Evolutionary conservation across 2,329 filamentous ascomycete species (phyloP).

Genomic region (Macroventuria anomochaeta): DNA sequence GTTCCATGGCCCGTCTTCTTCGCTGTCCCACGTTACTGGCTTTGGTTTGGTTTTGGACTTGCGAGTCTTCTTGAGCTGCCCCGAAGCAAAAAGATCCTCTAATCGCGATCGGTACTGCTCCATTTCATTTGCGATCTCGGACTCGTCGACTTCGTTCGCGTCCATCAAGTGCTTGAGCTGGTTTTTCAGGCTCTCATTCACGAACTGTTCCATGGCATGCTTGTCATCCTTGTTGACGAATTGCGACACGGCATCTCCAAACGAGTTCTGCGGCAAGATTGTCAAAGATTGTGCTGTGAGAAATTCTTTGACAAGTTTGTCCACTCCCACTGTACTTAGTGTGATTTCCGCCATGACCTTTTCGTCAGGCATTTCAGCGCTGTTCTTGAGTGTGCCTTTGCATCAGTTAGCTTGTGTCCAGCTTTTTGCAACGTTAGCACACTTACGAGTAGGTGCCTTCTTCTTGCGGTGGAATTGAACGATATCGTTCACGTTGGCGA

Average conservation of each 20-base stretch:
- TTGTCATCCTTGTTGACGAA: constrained; percentile 97
- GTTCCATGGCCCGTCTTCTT: constrained; percentile 85
- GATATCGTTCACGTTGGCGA: constrained; percentile 93
- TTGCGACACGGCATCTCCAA: constrained; percentile 89
- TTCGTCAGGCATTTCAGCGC: constrained; percentile 67
- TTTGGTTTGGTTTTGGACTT: constrained; percentile 72
- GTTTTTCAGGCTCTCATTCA: constrained; percentile 51
- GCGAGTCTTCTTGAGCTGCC: constrained; percentile 63
- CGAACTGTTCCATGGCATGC: constrained; percentile 72
- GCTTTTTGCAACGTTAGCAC: not conserved
- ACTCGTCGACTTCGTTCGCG: constrained; percentile 69
- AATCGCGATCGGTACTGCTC: constrained; percentile 72
- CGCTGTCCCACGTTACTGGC: constrained; percentile 85
- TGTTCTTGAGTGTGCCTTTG: constrained; percentile 55
- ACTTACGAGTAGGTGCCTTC: constrained; percentile 53
- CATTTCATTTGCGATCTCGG: constrained; percentile 76
- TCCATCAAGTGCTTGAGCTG: constrained; percentile 54
- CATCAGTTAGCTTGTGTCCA: not conserved
- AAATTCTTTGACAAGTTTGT: constrained; percentile 86
- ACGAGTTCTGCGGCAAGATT: constrained; percentile 89
- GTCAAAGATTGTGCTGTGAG: constrained; percentile 86
- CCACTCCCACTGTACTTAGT: constrained; percentile 82
- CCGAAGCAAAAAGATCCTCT: constrained; percentile 74
- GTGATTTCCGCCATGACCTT: constrained; percentile 65
- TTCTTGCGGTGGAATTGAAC: constrained; percentile 94